Evolutionary conservation across 1,139 yeast genomes (phyloP).

Genomic region (Taphrina sp.): DNA sequence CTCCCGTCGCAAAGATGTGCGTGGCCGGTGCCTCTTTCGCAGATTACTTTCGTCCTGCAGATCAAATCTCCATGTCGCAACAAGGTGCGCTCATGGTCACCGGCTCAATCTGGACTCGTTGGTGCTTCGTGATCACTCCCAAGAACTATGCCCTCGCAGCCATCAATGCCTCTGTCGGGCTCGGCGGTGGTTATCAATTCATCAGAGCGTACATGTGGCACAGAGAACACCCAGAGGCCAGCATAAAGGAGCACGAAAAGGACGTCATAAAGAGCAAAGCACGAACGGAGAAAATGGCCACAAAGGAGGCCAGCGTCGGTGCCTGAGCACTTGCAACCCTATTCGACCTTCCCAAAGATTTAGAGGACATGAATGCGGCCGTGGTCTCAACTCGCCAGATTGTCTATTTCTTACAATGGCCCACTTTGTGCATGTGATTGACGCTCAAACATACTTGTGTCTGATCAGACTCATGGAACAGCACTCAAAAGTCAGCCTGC

Average conservation of each 20-base stretch:
- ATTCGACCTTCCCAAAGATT: too few relatives aligned
- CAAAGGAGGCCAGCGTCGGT: slow-evolving; percentile 30
- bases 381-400: too few relatives aligned
- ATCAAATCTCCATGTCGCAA: slow-evolving; percentile 34
- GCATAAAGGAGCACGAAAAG: slow-evolving; percentile 21
- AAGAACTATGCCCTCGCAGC: slow-evolving; percentile 83
- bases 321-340: too few relatives aligned
- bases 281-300: slow-evolving; percentile 19
- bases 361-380: too few relatives aligned
- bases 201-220: slow-evolving; percentile 47
- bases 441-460: too few relatives aligned
- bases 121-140: slow-evolving; percentile 93
- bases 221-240: slow-evolving; percentile 16
- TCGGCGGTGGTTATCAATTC: slow-evolving; percentile 85
- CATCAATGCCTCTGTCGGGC: slow-evolving; percentile 88
- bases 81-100: slow-evolving; percentile 73
- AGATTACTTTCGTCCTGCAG: slow-evolving; percentile 35
- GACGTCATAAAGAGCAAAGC: slow-evolving; percentile 17
- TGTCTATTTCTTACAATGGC: too few relatives aligned
- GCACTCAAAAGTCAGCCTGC: too few relatives aligned
- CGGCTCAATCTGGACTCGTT: slow-evolving; percentile 95
- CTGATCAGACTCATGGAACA: too few relatives aligned
- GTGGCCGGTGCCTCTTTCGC: slow-evolving; percentile 34
- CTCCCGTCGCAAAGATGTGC: slow-evolving; percentile 19
- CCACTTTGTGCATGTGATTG: too few relatives aligned